Conservation (phyloP, 768 basidiomycete genomes). For the Pilatotrama ljubarskyi region DNA sequence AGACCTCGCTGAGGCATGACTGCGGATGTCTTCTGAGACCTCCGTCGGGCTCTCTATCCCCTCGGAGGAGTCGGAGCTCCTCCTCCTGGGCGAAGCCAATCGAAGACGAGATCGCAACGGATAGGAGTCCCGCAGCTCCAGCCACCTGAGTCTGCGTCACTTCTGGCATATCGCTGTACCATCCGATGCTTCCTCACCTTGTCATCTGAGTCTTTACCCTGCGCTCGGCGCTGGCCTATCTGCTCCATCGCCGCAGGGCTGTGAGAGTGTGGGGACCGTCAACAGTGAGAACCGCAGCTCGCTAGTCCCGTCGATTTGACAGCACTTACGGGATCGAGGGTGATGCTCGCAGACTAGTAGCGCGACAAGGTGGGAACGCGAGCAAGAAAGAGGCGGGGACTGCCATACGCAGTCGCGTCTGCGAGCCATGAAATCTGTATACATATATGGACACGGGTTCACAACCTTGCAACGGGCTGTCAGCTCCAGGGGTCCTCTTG, state of each 20-base stretch:
- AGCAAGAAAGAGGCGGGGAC: not conserved
- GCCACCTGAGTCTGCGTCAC: not conserved
- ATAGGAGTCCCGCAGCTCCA: not conserved
- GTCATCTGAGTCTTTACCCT: not conserved
- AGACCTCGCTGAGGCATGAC: not conserved
- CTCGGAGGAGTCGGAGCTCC: not conserved
- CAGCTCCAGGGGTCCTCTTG: not conserved
- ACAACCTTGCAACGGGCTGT: not conserved
- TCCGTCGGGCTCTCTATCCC: not conserved
- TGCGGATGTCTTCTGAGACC: not conserved
- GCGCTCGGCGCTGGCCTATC: too few species aligned
- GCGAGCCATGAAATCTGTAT: not conserved
- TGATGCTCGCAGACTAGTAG: not conserved
- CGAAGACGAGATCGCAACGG: not conserved
- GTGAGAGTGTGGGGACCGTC: not conserved
- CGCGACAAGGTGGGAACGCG: not conserved
- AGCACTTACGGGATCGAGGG: not conserved
- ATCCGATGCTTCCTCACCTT: too few species aligned
- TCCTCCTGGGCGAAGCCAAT: not conserved
- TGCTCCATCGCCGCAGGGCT: not conserved
- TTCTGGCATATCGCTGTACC: too few species aligned
- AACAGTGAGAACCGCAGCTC: not conserved
- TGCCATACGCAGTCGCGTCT: slow-evolving; percentile 4
- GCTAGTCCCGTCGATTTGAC: not conserved
- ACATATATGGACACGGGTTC: not conserved